Evolutionary conservation across 164 flowering plant species (phyloP).

Genomic region (Nelumbo lutea): DNA sequence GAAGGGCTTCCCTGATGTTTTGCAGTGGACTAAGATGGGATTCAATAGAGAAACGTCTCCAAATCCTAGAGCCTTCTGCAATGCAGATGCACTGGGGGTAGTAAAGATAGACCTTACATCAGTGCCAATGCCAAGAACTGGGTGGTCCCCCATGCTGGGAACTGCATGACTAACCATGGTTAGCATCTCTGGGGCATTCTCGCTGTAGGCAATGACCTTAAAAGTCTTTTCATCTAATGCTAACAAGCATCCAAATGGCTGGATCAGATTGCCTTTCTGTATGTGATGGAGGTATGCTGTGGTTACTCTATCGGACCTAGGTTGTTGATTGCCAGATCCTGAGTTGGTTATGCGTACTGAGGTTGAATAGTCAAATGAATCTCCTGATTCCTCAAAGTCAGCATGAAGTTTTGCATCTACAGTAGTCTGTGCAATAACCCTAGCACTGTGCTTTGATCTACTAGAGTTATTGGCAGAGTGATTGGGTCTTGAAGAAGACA

Average conservation of each 20-base stretch:
- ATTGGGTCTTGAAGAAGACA: slow-evolving; percentile 69
- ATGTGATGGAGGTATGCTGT: slow-evolving; percentile 82
- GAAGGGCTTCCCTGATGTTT: slow-evolving; percentile 81
- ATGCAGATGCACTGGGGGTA: slow-evolving; percentile 67
- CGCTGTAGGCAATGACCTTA: slow-evolving; percentile 76
- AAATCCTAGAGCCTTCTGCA: slow-evolving; percentile 71
- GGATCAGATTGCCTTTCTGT: slow-evolving; percentile 73
- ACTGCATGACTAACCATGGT: slow-evolving; percentile 85
- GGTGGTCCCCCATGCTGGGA: slow-evolving; percentile 78
- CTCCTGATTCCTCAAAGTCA: slow-evolving; percentile 80
- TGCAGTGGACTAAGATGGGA: slow-evolving; percentile 82
- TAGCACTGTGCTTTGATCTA: slow-evolving; percentile 66
- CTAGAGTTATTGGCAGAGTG: slow-evolving; percentile 54
- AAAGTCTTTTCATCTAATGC: slow-evolving; percentile 79
- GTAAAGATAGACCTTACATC: slow-evolving; percentile 70
- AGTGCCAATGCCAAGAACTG: slow-evolving; percentile 70
- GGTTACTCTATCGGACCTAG: slow-evolving; percentile 63
- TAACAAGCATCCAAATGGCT: slow-evolving; percentile 78
- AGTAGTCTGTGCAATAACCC: slow-evolving; percentile 85
- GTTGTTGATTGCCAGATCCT: slow-evolving; percentile 31
- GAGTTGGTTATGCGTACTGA: slow-evolving; percentile 43
- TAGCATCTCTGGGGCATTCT: slow-evolving; percentile 85
- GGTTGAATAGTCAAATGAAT: slow-evolving; percentile 79
- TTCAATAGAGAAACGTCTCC: slow-evolving; percentile 74
- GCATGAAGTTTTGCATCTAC: slow-evolving; percentile 87